Base-by-base conservation (phyloP, 371 early-diverging fungal genomes). In the Coemansia sp. region DNA sequence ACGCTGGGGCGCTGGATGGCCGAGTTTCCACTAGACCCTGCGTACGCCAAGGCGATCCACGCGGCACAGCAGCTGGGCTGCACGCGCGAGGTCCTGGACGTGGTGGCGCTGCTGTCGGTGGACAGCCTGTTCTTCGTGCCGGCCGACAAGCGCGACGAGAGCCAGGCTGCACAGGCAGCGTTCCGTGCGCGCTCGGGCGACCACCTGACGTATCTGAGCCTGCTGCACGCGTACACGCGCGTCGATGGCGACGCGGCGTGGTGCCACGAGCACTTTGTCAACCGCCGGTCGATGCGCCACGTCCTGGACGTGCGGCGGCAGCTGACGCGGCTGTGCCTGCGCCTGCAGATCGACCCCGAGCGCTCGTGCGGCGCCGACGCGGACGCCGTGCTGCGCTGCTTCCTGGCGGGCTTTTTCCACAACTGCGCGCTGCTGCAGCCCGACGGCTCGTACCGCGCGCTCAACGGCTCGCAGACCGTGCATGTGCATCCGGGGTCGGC, bases 1-100 rank as follows among this genome's bases (percentile, higher is more conserved):
- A 82, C 84, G 5, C 76, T 94, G 30, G 99, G 99, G 20, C 82
- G 83, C 48, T 85, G 85, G 71, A 92, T 93, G 95, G 87, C 97
- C 0, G 88, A 89, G 57, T 97, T 97, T 69, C 99, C 99, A 1
- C 81, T 99, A 7, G 94, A 94, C 66, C 99, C 99, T 6, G 75
- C 86, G 0, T 91, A 86, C 72, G 87, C 98, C 57, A 94, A 90
- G 71, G 92, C 94, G n/a, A 77, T 99, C 35, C 84, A 96, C 26
- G 85, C 89, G 51, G 90, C 94, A 7, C 81, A 81, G 55, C 72
- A 79, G 35, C 80, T 83, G 66, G 82, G 84, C 5, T 97, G 98
- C 79, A 89, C 93, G 1, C 72, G 82, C 16, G 97, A 98, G 76
- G 88, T 88, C 11, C 86, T 98, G 42, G 84, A 91, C 14, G 86